A percentile compares a stretch with the other conserved stretches of the same genome.
Evolutionary conservation across 2,329 filamentous ascomycete genomes (phyloP).

Genomic region (Colletotrichum costaricense): DNA sequence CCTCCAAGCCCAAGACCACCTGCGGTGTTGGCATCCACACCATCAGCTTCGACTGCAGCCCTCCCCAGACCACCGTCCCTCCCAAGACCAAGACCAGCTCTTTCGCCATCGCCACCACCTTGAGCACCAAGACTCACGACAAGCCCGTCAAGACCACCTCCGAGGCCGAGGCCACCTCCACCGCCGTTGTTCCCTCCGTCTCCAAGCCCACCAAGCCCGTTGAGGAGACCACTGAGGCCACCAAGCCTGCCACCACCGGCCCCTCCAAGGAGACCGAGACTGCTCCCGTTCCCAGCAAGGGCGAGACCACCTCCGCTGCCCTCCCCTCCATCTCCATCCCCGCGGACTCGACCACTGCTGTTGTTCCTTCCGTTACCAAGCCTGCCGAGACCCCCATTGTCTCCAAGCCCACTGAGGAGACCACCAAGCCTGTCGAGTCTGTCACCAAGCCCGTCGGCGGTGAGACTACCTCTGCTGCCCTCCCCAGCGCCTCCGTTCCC

Average conservation of each 20-base stretch:
- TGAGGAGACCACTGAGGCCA: conserved; percentile 35
- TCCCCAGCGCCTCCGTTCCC: conserved; percentile 17
- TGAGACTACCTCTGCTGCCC: conserved; percentile 29
- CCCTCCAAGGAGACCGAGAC: conserved; percentile 25
- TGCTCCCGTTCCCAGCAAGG: conserved; percentile 2
- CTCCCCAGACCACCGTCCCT: conserved; percentile 32
- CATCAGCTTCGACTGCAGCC: conserved; percentile 78
- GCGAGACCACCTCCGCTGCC: conserved; percentile 15
- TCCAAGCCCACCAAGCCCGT: conserved; percentile 31
- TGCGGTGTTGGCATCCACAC: conserved; percentile 81
- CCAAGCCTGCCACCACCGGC: conserved; percentile 21
- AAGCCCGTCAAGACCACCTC: conserved; percentile 34
- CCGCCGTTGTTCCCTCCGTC: conserved; percentile 30
- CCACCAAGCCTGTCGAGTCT: conserved; percentile 18
- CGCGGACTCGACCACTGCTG: conserved; percentile 31
- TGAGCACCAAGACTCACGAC: conserved; percentile 33
- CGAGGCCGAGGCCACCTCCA: conserved; percentile 37
- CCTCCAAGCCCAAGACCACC: conserved; percentile 63
- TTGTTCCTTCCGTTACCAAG: conserved; percentile 26
- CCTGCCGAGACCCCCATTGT: conserved; percentile 12
- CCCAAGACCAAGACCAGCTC: conserved; percentile 28
- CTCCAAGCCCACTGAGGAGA: conserved; percentile 13
- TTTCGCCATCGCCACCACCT: conserved; percentile 31
- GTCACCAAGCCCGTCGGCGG: conserved; percentile 26
- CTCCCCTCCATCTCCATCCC: conserved; percentile 26